Base-by-base conservation (phyloP, 2,329 filamentous ascomycete species). In the Zasmidium angulare region DNA sequence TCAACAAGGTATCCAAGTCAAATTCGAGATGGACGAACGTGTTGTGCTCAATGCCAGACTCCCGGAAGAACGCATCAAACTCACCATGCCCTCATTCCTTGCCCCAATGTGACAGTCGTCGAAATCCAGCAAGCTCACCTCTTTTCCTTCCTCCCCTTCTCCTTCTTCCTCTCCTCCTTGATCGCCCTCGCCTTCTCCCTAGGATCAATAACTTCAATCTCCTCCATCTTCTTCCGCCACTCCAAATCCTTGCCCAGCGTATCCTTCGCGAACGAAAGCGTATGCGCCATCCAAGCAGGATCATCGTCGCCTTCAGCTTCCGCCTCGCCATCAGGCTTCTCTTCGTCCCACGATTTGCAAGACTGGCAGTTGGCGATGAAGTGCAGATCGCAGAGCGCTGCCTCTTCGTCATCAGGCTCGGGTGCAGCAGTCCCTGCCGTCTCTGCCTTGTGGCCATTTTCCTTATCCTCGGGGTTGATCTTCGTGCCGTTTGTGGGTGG, bases 361-460 rank as follows among this genome's bases (percentile, higher is more conserved):
- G 91, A 96, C 72, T 96, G 91, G 74, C 95, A 99, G 69, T 96
- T 90, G 51, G 89, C 90, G 63, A 99, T 96, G 75, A 98, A 99
- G 74, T 99, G 95, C 36, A 99, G 78, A 73, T 98, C 95, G 71
- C 95, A 99, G 2, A 96, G 81, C 52, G 83, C 83, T 2, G 86
- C 87, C 72, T 96, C 91, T 6, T 73, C 71, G 43, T 89, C 86
- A 2, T 88, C 87, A 62, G 72, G 74, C 29, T 78, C 74, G n/a
- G n/a, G n/a, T n/a, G n/a, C n/a, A n/a, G n/a, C n/a, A 21, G 56
- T 40, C 1, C 54, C 61, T 19, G 43, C 46, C 2, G 57, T 56
- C 52, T 19, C 52, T 1, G 47, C 53, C 21, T 60, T 48, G 50
- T 56, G 58, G 14, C 55, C 58, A 43, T 65, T 58, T 23, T 46